phyloP scores from a whole-genome alignment of 257 asterid genomes.

The Solanum raphanifolium region DNA sequence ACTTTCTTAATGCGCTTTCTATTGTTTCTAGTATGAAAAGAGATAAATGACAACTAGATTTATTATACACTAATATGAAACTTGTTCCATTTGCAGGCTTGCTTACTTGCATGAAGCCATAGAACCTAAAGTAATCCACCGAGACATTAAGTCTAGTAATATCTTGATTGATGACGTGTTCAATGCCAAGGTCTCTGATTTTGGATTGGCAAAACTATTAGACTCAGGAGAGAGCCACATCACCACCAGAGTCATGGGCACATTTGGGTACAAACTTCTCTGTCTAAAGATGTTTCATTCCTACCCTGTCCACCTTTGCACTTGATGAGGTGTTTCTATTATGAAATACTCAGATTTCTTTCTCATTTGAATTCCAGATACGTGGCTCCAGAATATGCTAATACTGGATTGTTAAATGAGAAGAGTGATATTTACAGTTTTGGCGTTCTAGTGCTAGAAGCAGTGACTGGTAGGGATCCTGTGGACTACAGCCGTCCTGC shows the following conservation, averaged over 20 bases:
- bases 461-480: slow-evolving; percentile 91
- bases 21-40: not conserved
- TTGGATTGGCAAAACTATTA: slow-evolving; percentile 94
- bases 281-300: not conserved
- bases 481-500: slow-evolving; percentile 92
- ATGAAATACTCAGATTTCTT: not conserved
- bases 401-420: slow-evolving; percentile 82
- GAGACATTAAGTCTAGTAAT: slow-evolving; percentile 96
- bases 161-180: slow-evolving; percentile 76
- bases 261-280: slow-evolving; percentile 63
- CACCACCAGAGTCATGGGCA: slow-evolving; percentile 97
- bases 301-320: not conserved
- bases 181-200: slow-evolving; percentile 88
- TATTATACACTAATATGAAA: not conserved
- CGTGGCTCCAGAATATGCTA: slow-evolving; percentile 98
- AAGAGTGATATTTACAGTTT: slow-evolving; percentile 92
- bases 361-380: slow-evolving; percentile 43
- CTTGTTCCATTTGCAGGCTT: slow-evolving; percentile 43
- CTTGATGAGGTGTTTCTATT: not conserved
- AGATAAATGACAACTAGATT: not conserved
- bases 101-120: slow-evolving; percentile 95
- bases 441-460: slow-evolving; percentile 85
- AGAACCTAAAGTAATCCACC: slow-evolving; percentile 93
- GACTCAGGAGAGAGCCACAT: slow-evolving; percentile 94
- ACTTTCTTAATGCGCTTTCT: not conserved